Conservation (phyloP, 208 protist species). For the Leishmania mexicana region DNA sequence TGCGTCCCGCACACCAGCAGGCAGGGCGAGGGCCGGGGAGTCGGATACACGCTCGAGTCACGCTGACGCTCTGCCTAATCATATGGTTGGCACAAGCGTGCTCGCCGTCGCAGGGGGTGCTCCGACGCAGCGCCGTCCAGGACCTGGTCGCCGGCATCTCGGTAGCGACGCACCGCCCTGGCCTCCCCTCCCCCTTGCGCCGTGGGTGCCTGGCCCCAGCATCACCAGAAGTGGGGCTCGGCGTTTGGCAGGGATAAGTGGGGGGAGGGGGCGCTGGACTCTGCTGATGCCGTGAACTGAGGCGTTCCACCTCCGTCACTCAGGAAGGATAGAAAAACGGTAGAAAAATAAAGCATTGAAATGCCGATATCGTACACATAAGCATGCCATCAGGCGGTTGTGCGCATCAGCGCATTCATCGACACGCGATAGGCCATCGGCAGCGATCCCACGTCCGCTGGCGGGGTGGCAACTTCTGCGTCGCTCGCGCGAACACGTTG, state of each 20-base stretch:
- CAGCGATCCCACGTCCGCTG: neutral
- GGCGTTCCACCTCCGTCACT: neutral
- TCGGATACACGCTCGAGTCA: neutral
- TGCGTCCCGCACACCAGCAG: too few species aligned
- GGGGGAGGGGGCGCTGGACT: neutral
- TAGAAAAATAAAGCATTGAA: neutral
- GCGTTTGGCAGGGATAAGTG: neutral
- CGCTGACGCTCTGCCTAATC: neutral
- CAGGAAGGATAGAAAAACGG: neutral
- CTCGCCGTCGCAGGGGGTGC: neutral
- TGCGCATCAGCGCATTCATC: neutral
- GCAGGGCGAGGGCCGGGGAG: too few species aligned
- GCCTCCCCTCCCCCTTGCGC: neutral
- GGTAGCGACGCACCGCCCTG: neutral
- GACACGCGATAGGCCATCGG: conserved; percentile 1
- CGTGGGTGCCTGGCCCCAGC: neutral
- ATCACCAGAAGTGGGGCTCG: neutral
- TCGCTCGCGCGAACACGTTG: neutral
- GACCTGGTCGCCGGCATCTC: neutral
- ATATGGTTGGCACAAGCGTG: neutral
- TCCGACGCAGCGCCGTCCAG: neutral
- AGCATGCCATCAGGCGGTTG: neutral
- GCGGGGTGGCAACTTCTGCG: neutral
- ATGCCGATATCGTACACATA: neutral
- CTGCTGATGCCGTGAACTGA: neutral